Percentiles rank a stretch among this genome's conserved stretches.
phyloP scores from a whole-genome alignment of 164 flowering plant genomes.

The Cinnamomum chago region DNA sequence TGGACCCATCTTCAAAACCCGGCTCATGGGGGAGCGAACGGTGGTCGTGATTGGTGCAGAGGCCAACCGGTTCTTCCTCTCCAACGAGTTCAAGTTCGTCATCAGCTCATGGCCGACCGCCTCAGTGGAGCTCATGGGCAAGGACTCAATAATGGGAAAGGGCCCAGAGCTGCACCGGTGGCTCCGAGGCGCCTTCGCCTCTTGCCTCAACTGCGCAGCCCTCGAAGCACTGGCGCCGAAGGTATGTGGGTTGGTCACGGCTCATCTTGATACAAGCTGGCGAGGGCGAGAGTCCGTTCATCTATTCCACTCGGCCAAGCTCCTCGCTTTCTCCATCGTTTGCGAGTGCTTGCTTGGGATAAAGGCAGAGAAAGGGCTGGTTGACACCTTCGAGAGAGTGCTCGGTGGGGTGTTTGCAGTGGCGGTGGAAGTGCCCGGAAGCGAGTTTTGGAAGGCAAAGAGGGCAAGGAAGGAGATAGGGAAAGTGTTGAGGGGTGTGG shows the following conservation, averaged over 20 bases:
- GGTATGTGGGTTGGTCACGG: constrained; percentile 32
- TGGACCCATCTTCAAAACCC: constrained; percentile 61
- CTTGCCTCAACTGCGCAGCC: constrained; percentile 31
- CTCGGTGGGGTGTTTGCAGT: constrained; percentile 63
- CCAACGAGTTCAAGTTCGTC: constrained; percentile 77
- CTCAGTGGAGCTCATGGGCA: constrained; percentile 70
- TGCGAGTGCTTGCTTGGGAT: constrained; percentile 63
- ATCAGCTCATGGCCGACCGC: constrained; percentile 76
- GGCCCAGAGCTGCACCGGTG: constrained; percentile 20
- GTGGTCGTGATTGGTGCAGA: constrained; percentile 60
- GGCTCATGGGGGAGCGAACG: constrained; percentile 70
- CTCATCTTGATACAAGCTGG: constrained; percentile 44
- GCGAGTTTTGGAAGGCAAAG: constrained; percentile 59
- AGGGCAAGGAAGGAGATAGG: constrained; percentile 52
- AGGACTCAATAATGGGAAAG: constrained; percentile 49
- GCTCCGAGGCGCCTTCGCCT: constrained; percentile 43
- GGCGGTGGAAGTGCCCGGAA: constrained; percentile 46
- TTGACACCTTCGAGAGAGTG: constrained; percentile 50
- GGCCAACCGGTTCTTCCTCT: constrained; percentile 60
- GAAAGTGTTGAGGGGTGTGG: constrained; percentile 27
- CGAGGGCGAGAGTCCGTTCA: constrained; percentile 25
- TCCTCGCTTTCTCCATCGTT: constrained; percentile 43
- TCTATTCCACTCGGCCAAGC: constrained; percentile 42
- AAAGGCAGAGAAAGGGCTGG: constrained; percentile 36
- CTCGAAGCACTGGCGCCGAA: constrained; percentile 49